phyloP scores from a whole-genome alignment of 1,139 yeast genomes.

The Groenewaldozyma auringiensis region DNA sequence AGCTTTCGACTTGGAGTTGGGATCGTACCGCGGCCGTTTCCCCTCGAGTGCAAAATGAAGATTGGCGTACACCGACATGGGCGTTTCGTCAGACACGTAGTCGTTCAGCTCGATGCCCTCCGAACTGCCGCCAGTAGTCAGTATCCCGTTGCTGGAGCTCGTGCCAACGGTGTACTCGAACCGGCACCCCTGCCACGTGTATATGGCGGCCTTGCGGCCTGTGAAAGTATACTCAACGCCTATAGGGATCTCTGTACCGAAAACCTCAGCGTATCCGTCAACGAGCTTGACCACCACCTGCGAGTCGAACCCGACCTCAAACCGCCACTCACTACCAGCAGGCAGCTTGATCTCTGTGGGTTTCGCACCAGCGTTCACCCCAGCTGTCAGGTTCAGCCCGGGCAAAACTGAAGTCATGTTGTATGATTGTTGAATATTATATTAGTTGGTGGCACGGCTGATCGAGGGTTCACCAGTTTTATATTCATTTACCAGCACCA shows the following conservation, averaged over 20 bases:
- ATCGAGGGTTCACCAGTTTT: too few relatives aligned
- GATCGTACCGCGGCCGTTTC: constrained; percentile 34
- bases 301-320: constrained; percentile 60
- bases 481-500: too few relatives aligned
- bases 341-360: constrained; percentile 17
- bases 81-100: constrained; percentile 63
- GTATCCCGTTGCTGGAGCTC: not conserved
- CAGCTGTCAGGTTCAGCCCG: constrained; percentile 1
- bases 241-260: constrained; percentile 83
- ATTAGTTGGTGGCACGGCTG: too few relatives aligned
- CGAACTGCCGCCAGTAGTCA: constrained; percentile 10
- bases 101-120: constrained; percentile 36
- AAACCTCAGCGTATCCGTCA: constrained; percentile 77
- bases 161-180: constrained; percentile 36
- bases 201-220: constrained; percentile 53
- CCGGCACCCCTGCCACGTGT: constrained; percentile 50
- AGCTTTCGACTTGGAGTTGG: constrained; percentile 6
- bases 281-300: constrained; percentile 46
- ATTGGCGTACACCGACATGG: constrained; percentile 56
- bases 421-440: too few relatives aligned
- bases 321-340: constrained; percentile 63
- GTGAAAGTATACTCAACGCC: constrained; percentile 55
- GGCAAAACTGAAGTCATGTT: constrained; percentile 1
- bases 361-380: not conserved
- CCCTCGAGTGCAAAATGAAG: constrained; percentile 72